Evolutionary conservation across 495 filamentous ascomycete genomes (phyloP), one percentile per base, ranked within the genome.

Genomic region (Corynascus novoguineensis): DNA sequence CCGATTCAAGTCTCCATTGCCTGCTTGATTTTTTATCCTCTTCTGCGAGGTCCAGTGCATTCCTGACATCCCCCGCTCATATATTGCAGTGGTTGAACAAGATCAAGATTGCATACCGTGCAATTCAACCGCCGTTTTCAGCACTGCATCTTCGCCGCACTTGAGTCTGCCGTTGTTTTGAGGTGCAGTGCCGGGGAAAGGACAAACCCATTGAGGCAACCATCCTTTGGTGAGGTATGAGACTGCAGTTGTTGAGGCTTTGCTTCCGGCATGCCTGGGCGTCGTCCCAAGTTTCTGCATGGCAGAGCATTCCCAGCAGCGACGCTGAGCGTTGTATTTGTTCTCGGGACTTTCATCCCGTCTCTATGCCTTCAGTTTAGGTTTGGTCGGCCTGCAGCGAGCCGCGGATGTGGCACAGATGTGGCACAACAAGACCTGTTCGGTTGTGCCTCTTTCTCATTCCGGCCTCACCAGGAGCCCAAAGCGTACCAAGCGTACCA

Each of bases 341-440:
- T 57, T 37, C 62, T 59, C 62, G 64, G 68, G 46, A 67, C 67
- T 60, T 58, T 62, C 64, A 58, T 59, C 63, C 58, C 57, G 50
- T 57, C 53, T 22, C 69, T 56, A 63, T 64, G 63, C 60, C 65
- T 68, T 68, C 60, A 48, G 56, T 50, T 28, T 8, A 45, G 52
- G 37, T 15, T 48, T 54, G 58, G 46, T 52, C 40, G 64, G 53
- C 62, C 49, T 63, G 61, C 49, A 46, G 35, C 31, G 46, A 53
- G 45, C 59, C 58, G 51, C 51, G 50, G 55, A 53, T 61, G 56
- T 61, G 64, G 51, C 66, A 57, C 57, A 37, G 60, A 19, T 61
- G 60, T 61, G 65, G 57, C 60, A 64, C 60, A 27, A 55, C 6
- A 10, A 29, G 37, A n/a, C 14, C 48, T 37, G 28, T 53, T 49